phyloP scores from a whole-genome alignment of 169 alveolate species.

The Blepharisma undulans region DNA sequence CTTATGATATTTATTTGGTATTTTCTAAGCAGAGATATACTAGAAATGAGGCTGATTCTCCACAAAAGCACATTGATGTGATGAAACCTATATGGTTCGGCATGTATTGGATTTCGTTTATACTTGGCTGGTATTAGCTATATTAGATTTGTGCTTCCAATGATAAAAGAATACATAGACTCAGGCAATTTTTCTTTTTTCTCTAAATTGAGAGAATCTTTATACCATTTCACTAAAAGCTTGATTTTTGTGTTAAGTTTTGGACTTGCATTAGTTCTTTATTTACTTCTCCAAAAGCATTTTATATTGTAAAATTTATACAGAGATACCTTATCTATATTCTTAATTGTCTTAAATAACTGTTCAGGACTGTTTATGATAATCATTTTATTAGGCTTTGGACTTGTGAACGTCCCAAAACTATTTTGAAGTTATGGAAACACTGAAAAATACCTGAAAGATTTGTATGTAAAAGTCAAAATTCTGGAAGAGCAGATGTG shows the following conservation, averaged over 20 bases:
- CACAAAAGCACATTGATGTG: too few relatives aligned
- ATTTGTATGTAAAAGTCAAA: background rate
- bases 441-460: background rate
- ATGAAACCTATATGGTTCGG: background rate
- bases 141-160: constrained; percentile 18
- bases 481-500: background rate
- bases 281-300: background rate
- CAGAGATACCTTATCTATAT: background rate
- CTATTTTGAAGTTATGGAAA: background rate
- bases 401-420: constrained; percentile 63
- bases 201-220: background rate
- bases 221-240: background rate
- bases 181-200: background rate
- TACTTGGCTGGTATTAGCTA: constrained; percentile 11
- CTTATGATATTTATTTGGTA: constrained; percentile 14
- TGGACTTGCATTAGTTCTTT: background rate
- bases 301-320: background rate
- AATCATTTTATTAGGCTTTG: constrained; percentile 62
- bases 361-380: constrained; percentile 60
- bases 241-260: background rate
- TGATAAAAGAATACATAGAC: constrained; percentile 33
- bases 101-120: constrained; percentile 35
- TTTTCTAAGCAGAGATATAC: background rate
- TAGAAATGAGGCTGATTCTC: too few relatives aligned
- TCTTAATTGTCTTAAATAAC: constrained; percentile 31